Evolutionary conservation across 2,329 filamentous ascomycete species (phyloP).

Genomic region (Aspergillus sp.): DNA sequence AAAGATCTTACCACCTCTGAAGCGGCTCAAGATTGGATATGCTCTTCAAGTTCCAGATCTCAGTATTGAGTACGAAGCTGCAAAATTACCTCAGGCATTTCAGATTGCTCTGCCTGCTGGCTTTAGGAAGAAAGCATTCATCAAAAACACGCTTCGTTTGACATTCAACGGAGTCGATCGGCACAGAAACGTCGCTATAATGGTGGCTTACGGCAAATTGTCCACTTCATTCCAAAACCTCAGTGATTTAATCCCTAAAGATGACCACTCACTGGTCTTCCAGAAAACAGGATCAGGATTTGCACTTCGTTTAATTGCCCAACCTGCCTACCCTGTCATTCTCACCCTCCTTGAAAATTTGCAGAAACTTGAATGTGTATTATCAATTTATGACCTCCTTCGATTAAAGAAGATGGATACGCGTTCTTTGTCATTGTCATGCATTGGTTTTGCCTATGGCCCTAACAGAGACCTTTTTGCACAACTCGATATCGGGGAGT

Average conservation of each 20-base stretch:
- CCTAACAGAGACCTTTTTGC: slow-evolving; percentile 28
- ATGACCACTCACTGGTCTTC: slow-evolving; percentile 34
- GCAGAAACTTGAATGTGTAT: slow-evolving; percentile 39
- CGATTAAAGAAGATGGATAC: slow-evolving; percentile 33
- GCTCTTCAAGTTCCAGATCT: slow-evolving; percentile 36
- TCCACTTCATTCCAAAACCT: slow-evolving; percentile 27
- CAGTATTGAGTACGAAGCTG: slow-evolving; percentile 32
- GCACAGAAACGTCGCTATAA: slow-evolving; percentile 29
- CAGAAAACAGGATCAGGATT: slow-evolving; percentile 35
- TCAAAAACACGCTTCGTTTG: slow-evolving; percentile 38
- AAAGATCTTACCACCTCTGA: slow-evolving; percentile 28
- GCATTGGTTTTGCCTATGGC: slow-evolving; percentile 37
- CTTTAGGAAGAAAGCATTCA: slow-evolving; percentile 25
- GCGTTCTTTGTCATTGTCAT: slow-evolving; percentile 35
- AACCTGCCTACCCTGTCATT: slow-evolving; percentile 37
- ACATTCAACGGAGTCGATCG: slow-evolving; percentile 40
- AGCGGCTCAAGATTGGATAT: slow-evolving; percentile 31
- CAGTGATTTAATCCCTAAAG: slow-evolving; percentile 25
- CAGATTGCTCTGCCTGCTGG: slow-evolving; percentile 29
- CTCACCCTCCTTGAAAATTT: slow-evolving; percentile 36
- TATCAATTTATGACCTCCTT: slow-evolving; percentile 37
- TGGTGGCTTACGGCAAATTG: slow-evolving; percentile 39
- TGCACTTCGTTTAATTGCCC: slow-evolving; percentile 38
- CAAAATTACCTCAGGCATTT: slow-evolving; percentile 31
- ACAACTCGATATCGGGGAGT: slow-evolving; percentile 31